These are phyloP conservation scores for Phytophthora lateralis DNA, from an alignment of 352 stramenopile species.

Conservation along the genomic window DNA sequence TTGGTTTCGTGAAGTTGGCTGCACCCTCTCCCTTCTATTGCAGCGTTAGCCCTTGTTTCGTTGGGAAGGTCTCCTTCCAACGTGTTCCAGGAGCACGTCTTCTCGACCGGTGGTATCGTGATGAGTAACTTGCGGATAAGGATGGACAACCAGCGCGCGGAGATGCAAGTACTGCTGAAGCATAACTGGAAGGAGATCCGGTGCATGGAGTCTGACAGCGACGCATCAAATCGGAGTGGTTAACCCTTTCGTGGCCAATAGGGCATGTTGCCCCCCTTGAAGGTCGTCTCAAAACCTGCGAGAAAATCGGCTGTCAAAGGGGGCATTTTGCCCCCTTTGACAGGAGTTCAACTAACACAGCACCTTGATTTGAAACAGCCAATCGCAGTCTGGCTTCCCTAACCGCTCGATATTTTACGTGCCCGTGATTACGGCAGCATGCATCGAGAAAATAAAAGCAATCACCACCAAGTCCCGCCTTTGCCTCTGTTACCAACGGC, in stretches of 20 bases:
- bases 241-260: background rate
- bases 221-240: no score
- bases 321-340: background rate
- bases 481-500: slow-evolving; percentile 1
- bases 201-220: no score
- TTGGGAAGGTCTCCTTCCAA: no score
- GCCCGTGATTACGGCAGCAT: slow-evolving; percentile 8
- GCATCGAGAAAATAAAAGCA: background rate
- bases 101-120: no score
- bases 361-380: background rate
- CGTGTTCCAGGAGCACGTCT: no score
- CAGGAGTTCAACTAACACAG: background rate
- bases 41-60: no score
- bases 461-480: background rate
- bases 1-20: no score
- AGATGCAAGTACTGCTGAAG: no score
- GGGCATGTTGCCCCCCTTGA: background rate
- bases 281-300: background rate
- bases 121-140: no score
- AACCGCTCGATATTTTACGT: background rate
- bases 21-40: no score
- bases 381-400: background rate
- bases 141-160: no score
- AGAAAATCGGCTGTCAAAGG: background rate
- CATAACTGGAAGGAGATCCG: no score